Percentiles rank a stretch among this genome's conserved stretches.
Conservation (phyloP, 2,329 filamentous ascomycete species). For the Venturia aucupariae region DNA sequence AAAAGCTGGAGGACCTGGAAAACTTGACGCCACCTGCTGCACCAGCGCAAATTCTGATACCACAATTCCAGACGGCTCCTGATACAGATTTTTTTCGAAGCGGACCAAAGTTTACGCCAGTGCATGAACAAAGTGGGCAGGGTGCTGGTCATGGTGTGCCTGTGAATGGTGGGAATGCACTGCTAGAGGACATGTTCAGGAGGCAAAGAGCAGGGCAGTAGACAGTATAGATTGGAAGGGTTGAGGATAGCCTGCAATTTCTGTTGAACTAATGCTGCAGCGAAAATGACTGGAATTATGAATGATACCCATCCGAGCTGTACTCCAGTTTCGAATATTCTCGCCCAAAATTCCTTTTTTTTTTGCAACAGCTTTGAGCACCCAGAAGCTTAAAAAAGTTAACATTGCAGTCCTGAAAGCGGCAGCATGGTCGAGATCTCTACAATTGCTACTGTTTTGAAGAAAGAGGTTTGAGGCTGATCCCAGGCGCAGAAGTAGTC, state of each 20-base stretch:
- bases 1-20: neutral
- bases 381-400: neutral
- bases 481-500: too few relatives aligned
- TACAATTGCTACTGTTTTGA: too few relatives aligned
- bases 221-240: neutral
- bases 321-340: neutral
- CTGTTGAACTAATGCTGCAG: neutral
- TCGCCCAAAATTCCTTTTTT: neutral
- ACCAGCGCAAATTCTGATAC: neutral
- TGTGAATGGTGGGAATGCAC: slow-evolving; percentile 4
- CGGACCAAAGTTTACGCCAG: slow-evolving; percentile 5
- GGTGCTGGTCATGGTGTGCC: neutral
- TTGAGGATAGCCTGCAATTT: neutral
- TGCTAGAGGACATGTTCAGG: slow-evolving; percentile 5
- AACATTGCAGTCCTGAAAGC: neutral
- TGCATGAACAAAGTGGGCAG: neutral
- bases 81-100: slow-evolving; percentile 23
- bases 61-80: slow-evolving; percentile 13
- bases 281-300: neutral
- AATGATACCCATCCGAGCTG: neutral
- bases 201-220: slow-evolving; percentile 6
- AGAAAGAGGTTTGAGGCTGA: too few relatives aligned
- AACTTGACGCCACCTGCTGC: neutral
- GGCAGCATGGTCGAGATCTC: neutral
- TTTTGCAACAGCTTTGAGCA: too few relatives aligned